Conservation (phyloP, 441 rosid species). For the Mallotus japonicus region DNA sequence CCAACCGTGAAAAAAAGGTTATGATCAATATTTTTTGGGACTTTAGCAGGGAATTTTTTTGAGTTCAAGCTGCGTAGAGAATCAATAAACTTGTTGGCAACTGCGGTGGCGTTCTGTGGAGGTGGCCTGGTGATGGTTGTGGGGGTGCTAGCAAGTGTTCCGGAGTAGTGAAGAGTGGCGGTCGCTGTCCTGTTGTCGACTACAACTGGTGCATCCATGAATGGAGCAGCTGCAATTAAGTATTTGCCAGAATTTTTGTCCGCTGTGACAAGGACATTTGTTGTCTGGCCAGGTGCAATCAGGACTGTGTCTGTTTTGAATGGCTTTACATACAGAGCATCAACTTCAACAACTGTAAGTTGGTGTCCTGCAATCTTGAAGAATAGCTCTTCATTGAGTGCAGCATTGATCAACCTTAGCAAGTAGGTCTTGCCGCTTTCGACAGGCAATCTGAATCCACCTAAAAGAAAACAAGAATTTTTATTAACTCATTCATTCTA, state of each 20-base stretch:
- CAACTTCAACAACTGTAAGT: slow-evolving; percentile 85
- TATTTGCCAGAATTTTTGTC: slow-evolving; percentile 52
- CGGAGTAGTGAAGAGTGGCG: slow-evolving; percentile 65
- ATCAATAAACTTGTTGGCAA: slow-evolving; percentile 52
- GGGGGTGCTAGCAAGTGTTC: slow-evolving; percentile 46
- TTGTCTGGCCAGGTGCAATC: slow-evolving; percentile 87
- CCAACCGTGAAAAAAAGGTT: slow-evolving; percentile 68
- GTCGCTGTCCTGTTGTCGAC: slow-evolving; percentile 77
- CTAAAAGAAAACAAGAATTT: slow-evolving; percentile 9
- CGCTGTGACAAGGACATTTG: slow-evolving; percentile 69
- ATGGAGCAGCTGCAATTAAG: slow-evolving; percentile 69
- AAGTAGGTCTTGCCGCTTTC: slow-evolving; percentile 65
- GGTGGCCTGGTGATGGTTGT: slow-evolving; percentile 53
- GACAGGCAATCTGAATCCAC: slow-evolving; percentile 61
- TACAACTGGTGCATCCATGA: slow-evolving; percentile 73
- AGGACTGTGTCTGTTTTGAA: slow-evolving; percentile 58
- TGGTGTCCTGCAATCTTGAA: slow-evolving; percentile 86
- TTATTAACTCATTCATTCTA: background rate
- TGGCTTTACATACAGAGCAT: slow-evolving; percentile 83
- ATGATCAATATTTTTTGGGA: slow-evolving; percentile 66
- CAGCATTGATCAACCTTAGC: slow-evolving; percentile 82
- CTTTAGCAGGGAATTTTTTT: slow-evolving; percentile 57
- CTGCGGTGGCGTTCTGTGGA: slow-evolving; percentile 64
- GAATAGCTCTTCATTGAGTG: slow-evolving; percentile 94
- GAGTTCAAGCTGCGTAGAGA: slow-evolving; percentile 80